These are phyloP conservation scores for Dionaea muscipula DNA, from an alignment of 179 eudicot species.

Conservation along the genomic window DNA sequence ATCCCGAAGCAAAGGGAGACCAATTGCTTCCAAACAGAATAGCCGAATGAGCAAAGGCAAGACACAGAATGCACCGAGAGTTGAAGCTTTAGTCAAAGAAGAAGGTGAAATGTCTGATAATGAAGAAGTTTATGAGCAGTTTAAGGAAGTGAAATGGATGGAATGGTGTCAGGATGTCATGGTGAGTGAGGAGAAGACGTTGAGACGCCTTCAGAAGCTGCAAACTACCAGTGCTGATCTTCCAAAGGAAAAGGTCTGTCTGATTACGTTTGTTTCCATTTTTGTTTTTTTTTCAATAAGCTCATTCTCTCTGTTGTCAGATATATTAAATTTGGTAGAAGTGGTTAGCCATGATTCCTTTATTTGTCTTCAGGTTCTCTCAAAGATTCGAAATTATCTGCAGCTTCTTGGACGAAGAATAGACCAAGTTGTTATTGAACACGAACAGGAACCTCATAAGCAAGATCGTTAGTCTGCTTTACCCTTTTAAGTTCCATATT, in stretches of 20 bases:
- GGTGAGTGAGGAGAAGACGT: constrained; percentile 66
- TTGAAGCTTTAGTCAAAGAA: constrained; percentile 75
- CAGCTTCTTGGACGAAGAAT: constrained; percentile 83
- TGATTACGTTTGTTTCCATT: neutral
- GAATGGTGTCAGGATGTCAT: constrained; percentile 99
- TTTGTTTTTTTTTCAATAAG: neutral
- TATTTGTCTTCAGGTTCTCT: constrained; percentile 46
- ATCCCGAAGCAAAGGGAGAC: constrained; percentile 46
- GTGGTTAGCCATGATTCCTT: neutral
- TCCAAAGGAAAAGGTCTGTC: constrained; percentile 83
- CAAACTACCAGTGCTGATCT: constrained; percentile 86
- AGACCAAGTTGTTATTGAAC: constrained; percentile 64
- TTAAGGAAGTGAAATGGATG: constrained; percentile 99
- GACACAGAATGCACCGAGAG: constrained; percentile 41
- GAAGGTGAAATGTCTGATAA: constrained; percentile 99
- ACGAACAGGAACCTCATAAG: constrained; percentile 53
- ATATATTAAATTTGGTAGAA: neutral
- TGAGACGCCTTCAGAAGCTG: constrained; percentile 74
- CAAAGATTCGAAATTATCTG: constrained; percentile 78
- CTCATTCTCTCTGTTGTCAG: neutral
- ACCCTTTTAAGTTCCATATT: constrained; percentile 7
- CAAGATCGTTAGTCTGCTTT: constrained; percentile 55
- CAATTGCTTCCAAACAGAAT: constrained; percentile 27
- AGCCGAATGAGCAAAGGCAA: constrained; percentile 33
- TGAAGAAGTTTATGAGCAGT: constrained; percentile 96